Evolutionary conservation across 1,284 basidiomycete species (phyloP), one percentile per base, ranked within the genome.

Genomic region (Singerocomus rubriflavus): DNA sequence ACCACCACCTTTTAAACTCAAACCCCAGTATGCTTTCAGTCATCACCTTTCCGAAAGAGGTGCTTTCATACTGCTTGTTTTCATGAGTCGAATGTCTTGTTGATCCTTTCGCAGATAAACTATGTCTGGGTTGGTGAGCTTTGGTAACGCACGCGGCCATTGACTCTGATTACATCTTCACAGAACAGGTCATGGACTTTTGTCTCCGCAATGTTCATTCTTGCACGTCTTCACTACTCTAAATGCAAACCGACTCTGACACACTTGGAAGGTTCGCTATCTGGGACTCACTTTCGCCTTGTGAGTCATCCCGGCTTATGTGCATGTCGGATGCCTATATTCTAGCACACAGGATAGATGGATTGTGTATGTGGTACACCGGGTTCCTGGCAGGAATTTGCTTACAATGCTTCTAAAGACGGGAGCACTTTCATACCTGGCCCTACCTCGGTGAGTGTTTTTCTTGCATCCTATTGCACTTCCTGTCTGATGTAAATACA

Each of bases 181-280:
- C 33, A 64, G 62, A 58, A 27, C n/a, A 52, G 40, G 29, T n/a
- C 55, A 31, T 61, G 62, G 60, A 58, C 45, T 16, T 25, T 44
- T 34, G 51, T 64, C 4, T 53, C 59, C 5, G 6, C n/a, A 1
- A 31, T 56, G 27, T 61, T 63, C 31, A 11, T 62, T 27, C 0
- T 64, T 4, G 59, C 62, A 8, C 7, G 62, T 63, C 30, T 33
- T 16, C 29, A 1, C 1, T n/a, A 6, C 34, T 14, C 10, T 1
- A 1, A 9, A 31, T 17, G 8, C 14, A 12, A 17, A 6, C 34
- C 1, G 6, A 33, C 13, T 38, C 45, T 58, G 35, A 56, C n/a
- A 14, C 13, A 29, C 27, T 39, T 29, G 4, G 7, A 52, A 61
- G 59, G 62, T 51, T 41, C 62, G 59, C 44, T 64, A 61, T 39